These are phyloP conservation scores for Blastobotrys terrestris DNA, from an alignment of 805 yeast species.

Conservation along the genomic window DNA sequence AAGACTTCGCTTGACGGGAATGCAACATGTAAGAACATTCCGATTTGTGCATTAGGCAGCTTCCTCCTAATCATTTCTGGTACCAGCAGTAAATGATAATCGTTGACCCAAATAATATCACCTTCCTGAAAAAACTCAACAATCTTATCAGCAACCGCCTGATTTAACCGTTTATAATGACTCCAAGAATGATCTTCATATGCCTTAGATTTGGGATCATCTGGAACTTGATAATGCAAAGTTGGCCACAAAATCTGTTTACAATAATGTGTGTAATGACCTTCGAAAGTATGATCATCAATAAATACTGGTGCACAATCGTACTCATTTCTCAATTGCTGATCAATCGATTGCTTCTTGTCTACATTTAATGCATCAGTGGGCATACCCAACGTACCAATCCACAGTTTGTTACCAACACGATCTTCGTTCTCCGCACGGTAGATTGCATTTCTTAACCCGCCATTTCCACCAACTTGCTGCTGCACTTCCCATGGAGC, in stretches of 20 bases:
- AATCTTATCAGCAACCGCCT: slow-evolving; percentile 69
- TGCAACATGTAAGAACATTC: slow-evolving; percentile 95
- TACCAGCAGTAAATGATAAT: slow-evolving; percentile 90
- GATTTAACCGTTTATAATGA: slow-evolving; percentile 90
- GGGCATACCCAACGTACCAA: slow-evolving; percentile 91
- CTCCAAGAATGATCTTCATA: slow-evolving; percentile 98
- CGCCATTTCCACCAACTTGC: slow-evolving; percentile 78
- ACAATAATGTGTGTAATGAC: slow-evolving; percentile 94
- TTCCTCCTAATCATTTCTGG: slow-evolving; percentile 82
- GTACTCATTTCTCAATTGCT: slow-evolving; percentile 62
- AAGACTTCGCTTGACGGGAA: slow-evolving; percentile 97
- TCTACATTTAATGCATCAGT: slow-evolving; percentile 66
- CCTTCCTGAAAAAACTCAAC: slow-evolving; percentile 65
- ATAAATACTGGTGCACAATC: slow-evolving; percentile 87
- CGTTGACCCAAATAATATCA: slow-evolving; percentile 96
- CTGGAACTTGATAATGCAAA: slow-evolving; percentile 95
- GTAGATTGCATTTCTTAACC: slow-evolving; percentile 75
- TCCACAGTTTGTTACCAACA: slow-evolving; percentile 50
- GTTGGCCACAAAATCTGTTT: slow-evolving; percentile 96
- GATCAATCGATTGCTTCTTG: slow-evolving; percentile 49
- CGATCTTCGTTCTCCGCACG: slow-evolving; percentile 39
- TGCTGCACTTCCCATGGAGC: slow-evolving; percentile 72
- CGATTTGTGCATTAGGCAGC: slow-evolving; percentile 53
- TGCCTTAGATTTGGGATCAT: slow-evolving; percentile 99
- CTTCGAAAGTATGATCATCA: slow-evolving; percentile 83